phyloP scores from a whole-genome alignment of 768 basidiomycete genomes.

The Lyophyllum decastes region DNA sequence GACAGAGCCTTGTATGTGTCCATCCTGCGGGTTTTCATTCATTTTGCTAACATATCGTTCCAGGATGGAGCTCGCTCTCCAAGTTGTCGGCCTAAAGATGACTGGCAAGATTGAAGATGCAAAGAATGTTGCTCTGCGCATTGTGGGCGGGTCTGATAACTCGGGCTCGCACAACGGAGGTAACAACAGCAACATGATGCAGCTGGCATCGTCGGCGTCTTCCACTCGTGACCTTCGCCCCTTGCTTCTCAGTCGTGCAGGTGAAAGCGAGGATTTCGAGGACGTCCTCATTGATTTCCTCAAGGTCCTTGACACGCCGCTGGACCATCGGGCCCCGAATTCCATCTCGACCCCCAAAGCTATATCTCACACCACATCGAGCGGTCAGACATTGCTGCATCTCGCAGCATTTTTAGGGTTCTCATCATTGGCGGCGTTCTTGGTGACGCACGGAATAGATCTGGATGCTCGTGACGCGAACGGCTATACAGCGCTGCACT shows the following conservation, averaged over 20 bases:
- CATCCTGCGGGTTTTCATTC: slow-evolving; percentile 7
- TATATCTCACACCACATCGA: slow-evolving; percentile 69
- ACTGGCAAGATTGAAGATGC: slow-evolving; percentile 94
- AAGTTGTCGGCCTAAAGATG: slow-evolving; percentile 96
- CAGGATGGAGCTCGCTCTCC: slow-evolving; percentile 94
- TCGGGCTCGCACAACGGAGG: slow-evolving; percentile 37
- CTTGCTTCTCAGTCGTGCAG: slow-evolving; percentile 54
- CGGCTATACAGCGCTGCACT: slow-evolving; percentile 88
- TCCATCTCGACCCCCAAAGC: slow-evolving; percentile 49
- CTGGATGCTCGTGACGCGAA: slow-evolving; percentile 85
- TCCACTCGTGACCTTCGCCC: slow-evolving; percentile 55
- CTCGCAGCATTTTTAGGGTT: slow-evolving; percentile 82
- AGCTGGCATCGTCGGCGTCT: slow-evolving; percentile 44
- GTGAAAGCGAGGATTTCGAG: slow-evolving; percentile 69
- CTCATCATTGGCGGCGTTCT: slow-evolving; percentile 64
- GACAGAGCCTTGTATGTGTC: slow-evolving; percentile 80
- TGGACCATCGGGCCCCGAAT: slow-evolving; percentile 44
- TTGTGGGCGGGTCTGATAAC: slow-evolving; percentile 75
- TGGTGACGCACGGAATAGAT: slow-evolving; percentile 73
- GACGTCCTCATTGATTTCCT: slow-evolving; percentile 79
- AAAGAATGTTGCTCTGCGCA: slow-evolving; percentile 90
- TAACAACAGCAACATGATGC: slow-evolving; percentile 50
- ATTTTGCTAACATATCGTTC: slow-evolving; percentile 15
- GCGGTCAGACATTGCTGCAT: slow-evolving; percentile 88
- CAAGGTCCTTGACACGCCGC: slow-evolving; percentile 67